These are phyloP conservation scores for Termitomyces sp. DNA, from an alignment of 768 basidiomycete species.

Conservation along the genomic window DNA sequence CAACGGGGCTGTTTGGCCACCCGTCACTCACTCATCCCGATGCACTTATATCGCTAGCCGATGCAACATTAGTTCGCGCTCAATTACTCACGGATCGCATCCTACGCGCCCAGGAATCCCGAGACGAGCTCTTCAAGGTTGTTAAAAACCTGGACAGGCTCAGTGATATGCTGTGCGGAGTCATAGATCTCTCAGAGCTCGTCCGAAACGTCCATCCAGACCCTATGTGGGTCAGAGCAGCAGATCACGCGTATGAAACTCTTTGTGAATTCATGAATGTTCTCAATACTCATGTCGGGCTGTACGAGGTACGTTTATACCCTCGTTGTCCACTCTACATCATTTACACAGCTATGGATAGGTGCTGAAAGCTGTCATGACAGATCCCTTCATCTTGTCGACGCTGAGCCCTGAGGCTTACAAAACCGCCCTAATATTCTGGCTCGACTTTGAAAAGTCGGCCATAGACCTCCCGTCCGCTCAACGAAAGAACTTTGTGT, in stretches of 20 bases:
- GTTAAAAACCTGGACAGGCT: conserved; percentile 96
- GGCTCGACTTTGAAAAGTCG: conserved; percentile 96
- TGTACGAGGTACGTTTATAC: conserved; percentile 72
- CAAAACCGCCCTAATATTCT: conserved; percentile 89
- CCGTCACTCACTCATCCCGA: conserved; percentile 66
- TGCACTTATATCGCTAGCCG: conserved; percentile 69
- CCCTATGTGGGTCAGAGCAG: conserved; percentile 74
- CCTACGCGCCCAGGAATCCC: conserved; percentile 66
- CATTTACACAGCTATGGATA: conserved; percentile 31
- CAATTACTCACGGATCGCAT: conserved; percentile 84
- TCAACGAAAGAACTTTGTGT: conserved; percentile 80
- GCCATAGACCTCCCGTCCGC: conserved; percentile 85
- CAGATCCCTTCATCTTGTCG: conserved; percentile 62
- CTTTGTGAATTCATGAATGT: conserved; percentile 98
- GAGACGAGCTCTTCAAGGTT: conserved; percentile 74
- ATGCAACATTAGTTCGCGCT: conserved; percentile 79
- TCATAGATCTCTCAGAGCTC: conserved; percentile 95
- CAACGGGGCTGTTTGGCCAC: conserved; percentile 87
- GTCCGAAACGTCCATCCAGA: conserved; percentile 94
- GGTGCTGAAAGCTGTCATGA: conserved; percentile 71
- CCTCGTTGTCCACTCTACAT: conserved; percentile 9
- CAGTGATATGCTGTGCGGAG: conserved; percentile 93
- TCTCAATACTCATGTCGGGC: conserved; percentile 87
- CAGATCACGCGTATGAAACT: conserved; percentile 85
- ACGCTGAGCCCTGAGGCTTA: conserved; percentile 73